Evolutionary conservation across 768 basidiomycete species (phyloP), one percentile per base, ranked within the genome.

Genomic region (Pisolithus marmoratus): DNA sequence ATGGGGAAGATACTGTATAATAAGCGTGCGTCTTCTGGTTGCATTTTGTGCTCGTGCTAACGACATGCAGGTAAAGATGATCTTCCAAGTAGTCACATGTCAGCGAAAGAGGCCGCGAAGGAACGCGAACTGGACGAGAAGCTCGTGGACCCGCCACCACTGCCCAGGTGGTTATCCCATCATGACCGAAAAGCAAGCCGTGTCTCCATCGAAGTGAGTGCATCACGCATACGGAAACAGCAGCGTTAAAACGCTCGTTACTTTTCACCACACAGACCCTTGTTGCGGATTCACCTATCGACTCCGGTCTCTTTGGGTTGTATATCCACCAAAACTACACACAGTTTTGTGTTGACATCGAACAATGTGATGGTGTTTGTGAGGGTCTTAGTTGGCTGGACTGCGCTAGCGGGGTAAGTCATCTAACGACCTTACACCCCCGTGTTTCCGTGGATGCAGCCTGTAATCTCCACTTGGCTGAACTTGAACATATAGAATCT

Each of bases 261-360:
- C 51, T 8, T 23, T 19, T 22, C 15, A 4, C 24, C 27, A 4
- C 41, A 2, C 52, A 94, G 92, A 65, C 66, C 11, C 69, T 97
- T 3, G 89, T 87, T 62, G 81, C 85, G 1, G 87, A 92, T 63
- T 88, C 88, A 0, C 93, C 95, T 0, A 86, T 98, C 50, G 96
- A 99, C 68, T 83, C 91, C 1, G 90, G 90, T 2, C 73, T 97
- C 2, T 87, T 94, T 55, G 85, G 86, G 3, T 68, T 95, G 7
- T 99, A 97, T 63, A 75, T 94, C 8, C 96, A 99, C 58, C 94
- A 98, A 66, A 98, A 96, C 63, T 92, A 94, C 58, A 78, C 85
- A 0, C 84, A 86, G 51, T 98, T 90, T 62, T 94, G 90, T 62
- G 72, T 77, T 38, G 81, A 85, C 36, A 66, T 93, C 4, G 89